Evolutionary conservation across 2,329 filamentous ascomycete species (phyloP).

Genomic region (Colletotrichum spaethianum): DNA sequence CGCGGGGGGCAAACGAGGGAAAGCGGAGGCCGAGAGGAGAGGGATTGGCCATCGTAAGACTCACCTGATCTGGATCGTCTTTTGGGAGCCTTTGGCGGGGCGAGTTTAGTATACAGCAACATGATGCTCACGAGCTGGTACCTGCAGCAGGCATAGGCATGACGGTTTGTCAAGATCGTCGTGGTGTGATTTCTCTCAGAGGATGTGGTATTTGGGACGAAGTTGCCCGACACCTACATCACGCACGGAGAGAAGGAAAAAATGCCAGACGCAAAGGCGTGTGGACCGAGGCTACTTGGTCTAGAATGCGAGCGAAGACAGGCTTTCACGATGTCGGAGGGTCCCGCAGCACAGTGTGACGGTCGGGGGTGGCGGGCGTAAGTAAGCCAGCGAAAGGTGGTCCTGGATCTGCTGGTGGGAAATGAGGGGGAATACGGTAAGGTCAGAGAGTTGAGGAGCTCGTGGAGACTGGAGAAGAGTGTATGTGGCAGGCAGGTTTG

Average conservation of each 20-base stretch:
- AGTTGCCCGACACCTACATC: constrained; percentile 36
- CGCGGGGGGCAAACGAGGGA: constrained; percentile 12
- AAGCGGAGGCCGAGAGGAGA: constrained; percentile 1
- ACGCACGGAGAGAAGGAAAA: constrained; percentile 25
- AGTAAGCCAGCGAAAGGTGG: constrained; percentile 21
- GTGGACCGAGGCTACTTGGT: constrained; percentile 39
- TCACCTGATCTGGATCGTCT: constrained; percentile 72
- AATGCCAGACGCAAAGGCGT: constrained; percentile 9
- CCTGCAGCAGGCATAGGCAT: constrained; percentile 38
- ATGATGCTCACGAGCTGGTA: constrained; percentile 53
- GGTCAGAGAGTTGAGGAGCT: constrained; percentile 22
- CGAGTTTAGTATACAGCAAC: constrained; percentile 72
- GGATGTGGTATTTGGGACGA: constrained; percentile 22
- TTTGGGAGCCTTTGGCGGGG: constrained; percentile 71
- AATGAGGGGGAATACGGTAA: constrained; percentile 23
- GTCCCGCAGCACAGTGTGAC: constrained; percentile 32
- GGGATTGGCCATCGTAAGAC: constrained; percentile 46
- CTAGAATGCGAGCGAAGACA: constrained; percentile 35
- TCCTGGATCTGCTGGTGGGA: constrained; percentile 17
- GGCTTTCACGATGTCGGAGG: constrained; percentile 38
- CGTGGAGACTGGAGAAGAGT: constrained; percentile 21
- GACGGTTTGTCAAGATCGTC: constrained; percentile 16
- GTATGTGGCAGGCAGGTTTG: constrained; percentile 8
- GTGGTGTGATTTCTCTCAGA: constrained; percentile 23
- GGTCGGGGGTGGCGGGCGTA: constrained; percentile 25